These are phyloP conservation scores for Eucalyptus sp. DNA, from an alignment of 345 rosid genomes.

Conservation along the genomic window DNA sequence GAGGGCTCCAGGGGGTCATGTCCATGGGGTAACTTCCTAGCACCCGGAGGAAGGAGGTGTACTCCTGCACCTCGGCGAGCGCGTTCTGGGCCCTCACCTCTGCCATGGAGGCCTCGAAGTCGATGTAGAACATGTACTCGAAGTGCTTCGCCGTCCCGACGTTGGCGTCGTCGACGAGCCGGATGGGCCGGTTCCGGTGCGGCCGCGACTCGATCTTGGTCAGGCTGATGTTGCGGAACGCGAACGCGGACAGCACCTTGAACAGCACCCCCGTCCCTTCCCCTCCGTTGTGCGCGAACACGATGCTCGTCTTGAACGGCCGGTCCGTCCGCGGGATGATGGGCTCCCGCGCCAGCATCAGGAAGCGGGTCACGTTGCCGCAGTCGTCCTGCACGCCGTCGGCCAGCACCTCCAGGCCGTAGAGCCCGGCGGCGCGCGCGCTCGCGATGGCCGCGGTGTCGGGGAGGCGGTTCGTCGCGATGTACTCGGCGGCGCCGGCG, in stretches of 20 bases:
- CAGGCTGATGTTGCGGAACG: slow-evolving; percentile 77
- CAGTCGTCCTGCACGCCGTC: slow-evolving; percentile 93
- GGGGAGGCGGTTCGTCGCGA: slow-evolving; percentile 51
- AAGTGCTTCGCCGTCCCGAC: slow-evolving; percentile 82
- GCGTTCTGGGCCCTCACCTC: slow-evolving; percentile 92
- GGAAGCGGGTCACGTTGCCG: slow-evolving; percentile 86
- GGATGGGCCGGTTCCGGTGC: slow-evolving; percentile 66
- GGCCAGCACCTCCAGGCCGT: slow-evolving; percentile 62
- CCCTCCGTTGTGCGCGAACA: slow-evolving; percentile 92
- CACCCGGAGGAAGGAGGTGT: slow-evolving; percentile 93
- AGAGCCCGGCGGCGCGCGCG: slow-evolving; percentile 85
- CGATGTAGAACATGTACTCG: slow-evolving; percentile 86
- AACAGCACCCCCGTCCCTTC: slow-evolving; percentile 87
- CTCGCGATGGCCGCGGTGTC: slow-evolving; percentile 93
- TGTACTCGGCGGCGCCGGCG: slow-evolving; percentile 87
- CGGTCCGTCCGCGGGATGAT: slow-evolving; percentile 88
- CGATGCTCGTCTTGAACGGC: slow-evolving; percentile 96
- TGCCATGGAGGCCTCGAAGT: slow-evolving; percentile 97
- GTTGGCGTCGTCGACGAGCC: slow-evolving; percentile 65
- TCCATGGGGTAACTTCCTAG: slow-evolving; percentile 98
- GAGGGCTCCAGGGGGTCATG: slow-evolving; percentile 92
- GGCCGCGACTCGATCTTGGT: slow-evolving; percentile 97
- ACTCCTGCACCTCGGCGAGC: slow-evolving; percentile 95
- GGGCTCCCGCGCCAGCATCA: slow-evolving; percentile 96
- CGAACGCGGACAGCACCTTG: slow-evolving; percentile 89